Conservation (phyloP, 1,139 yeast genomes). For the Zygosaccharomyces sapae region DNA sequence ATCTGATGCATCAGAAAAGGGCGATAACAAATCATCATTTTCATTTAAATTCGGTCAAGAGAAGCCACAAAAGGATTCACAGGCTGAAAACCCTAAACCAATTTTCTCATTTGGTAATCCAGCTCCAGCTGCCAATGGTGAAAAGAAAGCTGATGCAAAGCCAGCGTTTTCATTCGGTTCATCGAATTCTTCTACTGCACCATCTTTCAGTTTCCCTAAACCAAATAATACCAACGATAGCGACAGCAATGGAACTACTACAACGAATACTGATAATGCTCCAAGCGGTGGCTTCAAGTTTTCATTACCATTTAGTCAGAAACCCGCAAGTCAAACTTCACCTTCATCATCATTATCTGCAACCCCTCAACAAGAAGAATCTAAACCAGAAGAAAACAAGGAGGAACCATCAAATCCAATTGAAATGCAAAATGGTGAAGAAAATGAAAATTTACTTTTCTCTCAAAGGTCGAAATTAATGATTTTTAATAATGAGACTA, state of each 20-base stretch:
- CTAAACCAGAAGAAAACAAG: conserved; percentile 48
- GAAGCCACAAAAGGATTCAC: conserved; percentile 1
- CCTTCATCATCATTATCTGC: conserved; percentile 8
- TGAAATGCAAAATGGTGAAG: conserved; percentile 74
- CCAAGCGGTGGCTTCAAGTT: conserved; percentile 33
- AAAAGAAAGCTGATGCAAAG: conserved; percentile 13
- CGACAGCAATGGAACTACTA: neutral
- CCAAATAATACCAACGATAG: conserved; percentile 1
- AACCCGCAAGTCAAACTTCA: conserved; percentile 3
- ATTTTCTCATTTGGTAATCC: conserved; percentile 1
- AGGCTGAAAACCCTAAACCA: neutral
- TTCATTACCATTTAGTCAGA: conserved; percentile 32
- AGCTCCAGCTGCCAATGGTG: conserved; percentile 7
- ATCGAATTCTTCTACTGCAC: conserved; percentile 12
- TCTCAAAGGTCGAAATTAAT: conserved; percentile 71
- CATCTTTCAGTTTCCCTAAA: conserved; percentile 24
- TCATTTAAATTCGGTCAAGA: conserved; percentile 21
- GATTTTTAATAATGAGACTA: conserved; percentile 51
- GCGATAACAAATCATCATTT: conserved; percentile 26
- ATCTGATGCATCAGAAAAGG: conserved; percentile 2
- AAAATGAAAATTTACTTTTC: conserved; percentile 62
- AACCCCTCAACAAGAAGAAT: conserved; percentile 29
- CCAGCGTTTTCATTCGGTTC: conserved; percentile 30
- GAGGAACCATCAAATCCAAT: conserved; percentile 48
- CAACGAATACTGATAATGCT: conserved; percentile 11